A percentile compares a stretch with the other conserved stretches of the same genome.
Evolutionary conservation across 2,329 filamentous ascomycete genomes (phyloP).

Genomic region (Phoma sp.): DNA sequence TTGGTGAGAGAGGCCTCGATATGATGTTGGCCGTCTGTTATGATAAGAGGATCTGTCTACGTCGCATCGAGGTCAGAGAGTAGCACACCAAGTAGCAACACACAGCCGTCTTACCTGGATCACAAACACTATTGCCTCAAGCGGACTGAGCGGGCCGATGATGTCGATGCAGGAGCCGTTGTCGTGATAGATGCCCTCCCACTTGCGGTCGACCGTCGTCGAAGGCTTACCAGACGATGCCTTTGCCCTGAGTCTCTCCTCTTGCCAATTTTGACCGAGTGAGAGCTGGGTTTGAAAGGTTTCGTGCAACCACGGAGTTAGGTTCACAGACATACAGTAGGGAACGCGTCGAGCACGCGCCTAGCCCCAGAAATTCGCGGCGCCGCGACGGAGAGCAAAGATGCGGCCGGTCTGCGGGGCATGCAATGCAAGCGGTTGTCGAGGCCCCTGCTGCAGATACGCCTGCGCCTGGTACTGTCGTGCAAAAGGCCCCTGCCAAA

Average conservation of each 20-base stretch:
- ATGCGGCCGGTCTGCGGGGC: neutral
- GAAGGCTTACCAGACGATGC: slow-evolving; percentile 3
- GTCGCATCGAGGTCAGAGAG: neutral
- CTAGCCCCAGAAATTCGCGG: neutral
- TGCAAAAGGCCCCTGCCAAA: too few relatives aligned
- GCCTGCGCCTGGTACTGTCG: neutral
- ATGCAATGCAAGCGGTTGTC: neutral
- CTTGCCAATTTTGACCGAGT: slow-evolving; percentile 32
- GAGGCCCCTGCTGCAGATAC: too few relatives aligned
- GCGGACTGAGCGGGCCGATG: slow-evolving; percentile 15
- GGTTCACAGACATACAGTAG: slow-evolving; percentile 22
- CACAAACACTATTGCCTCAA: slow-evolving; percentile 26
- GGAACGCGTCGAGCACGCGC: slow-evolving; percentile 7
- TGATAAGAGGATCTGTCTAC: slow-evolving; percentile 26
- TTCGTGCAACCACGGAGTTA: slow-evolving; percentile 32
- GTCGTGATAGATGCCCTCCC: slow-evolving; percentile 39
- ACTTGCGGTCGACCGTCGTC: slow-evolving; percentile 16
- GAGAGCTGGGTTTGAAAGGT: slow-evolving; percentile 27
- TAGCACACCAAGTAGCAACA: neutral
- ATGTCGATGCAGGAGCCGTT: slow-evolving; percentile 45
- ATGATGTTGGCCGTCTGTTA: slow-evolving; percentile 38
- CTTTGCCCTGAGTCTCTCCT: slow-evolving; percentile 18
- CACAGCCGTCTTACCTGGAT: slow-evolving; percentile 22
- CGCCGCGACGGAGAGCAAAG: neutral
- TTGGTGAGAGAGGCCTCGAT: slow-evolving; percentile 25